Evolutionary conservation across 2,329 filamentous ascomycete species (phyloP).

Genomic region (Trichoderma polysporum): DNA sequence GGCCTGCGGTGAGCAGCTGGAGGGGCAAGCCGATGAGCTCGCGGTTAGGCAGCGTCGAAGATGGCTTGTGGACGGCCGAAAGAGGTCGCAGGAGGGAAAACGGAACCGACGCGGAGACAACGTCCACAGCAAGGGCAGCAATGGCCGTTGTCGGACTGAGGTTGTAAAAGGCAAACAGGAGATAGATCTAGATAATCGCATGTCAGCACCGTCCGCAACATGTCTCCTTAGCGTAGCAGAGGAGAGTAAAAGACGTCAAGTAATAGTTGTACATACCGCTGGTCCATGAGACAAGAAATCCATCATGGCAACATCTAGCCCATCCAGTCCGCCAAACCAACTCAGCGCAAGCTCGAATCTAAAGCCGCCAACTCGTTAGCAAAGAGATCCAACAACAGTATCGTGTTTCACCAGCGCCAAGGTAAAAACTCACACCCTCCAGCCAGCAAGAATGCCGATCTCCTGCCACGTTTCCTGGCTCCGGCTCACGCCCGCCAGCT

Average conservation of each 20-base stretch:
- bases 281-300: constrained; percentile 73
- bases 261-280: constrained; percentile 43
- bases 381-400: neutral
- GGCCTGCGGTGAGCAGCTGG: constrained; percentile 62
- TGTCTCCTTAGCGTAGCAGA: neutral
- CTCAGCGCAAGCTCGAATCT: constrained; percentile 68
- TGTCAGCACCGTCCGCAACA: neutral
- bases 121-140: constrained; percentile 64
- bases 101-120: constrained; percentile 67
- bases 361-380: neutral
- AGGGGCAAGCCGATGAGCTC: constrained; percentile 66
- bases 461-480: constrained; percentile 62
- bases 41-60: constrained; percentile 54
- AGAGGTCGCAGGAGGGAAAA: constrained; percentile 72
- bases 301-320: constrained; percentile 65
- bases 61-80: constrained; percentile 61
- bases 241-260: neutral
- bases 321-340: constrained; percentile 74
- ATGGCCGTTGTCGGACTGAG: constrained; percentile 62
- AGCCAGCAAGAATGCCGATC: constrained; percentile 53
- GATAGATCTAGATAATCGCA: constrained; percentile 57
- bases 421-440: constrained; percentile 55
- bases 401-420: no score
- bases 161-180: constrained; percentile 75
- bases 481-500: constrained; percentile 67